Conservation (phyloP, 2,329 filamentous ascomycete genomes). For the Periconia sp. region DNA sequence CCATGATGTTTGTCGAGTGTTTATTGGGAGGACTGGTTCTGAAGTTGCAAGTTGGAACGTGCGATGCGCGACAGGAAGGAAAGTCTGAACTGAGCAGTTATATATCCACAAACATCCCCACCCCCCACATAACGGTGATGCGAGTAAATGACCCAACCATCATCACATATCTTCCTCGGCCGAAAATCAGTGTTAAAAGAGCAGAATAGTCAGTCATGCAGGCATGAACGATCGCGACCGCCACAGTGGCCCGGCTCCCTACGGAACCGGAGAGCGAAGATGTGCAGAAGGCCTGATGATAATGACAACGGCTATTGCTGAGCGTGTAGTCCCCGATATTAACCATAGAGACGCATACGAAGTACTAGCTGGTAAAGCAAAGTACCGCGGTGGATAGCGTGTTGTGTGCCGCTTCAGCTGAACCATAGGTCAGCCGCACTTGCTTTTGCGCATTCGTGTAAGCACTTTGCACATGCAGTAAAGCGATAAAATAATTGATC, state of each 20-base stretch:
- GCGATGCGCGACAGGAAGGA: neutral
- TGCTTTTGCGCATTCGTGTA: neutral
- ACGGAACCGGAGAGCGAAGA: too few species aligned
- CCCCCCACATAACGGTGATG: neutral
- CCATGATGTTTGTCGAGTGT: constrained; percentile 2
- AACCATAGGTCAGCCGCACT: neutral
- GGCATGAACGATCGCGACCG: too few species aligned
- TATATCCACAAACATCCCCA: neutral
- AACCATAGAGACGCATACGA: too few species aligned
- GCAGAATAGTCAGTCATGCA: too few species aligned
- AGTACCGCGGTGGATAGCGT: neutral
- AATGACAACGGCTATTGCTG: too few species aligned
- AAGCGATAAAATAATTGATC: neutral
- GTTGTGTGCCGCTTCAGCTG: neutral
- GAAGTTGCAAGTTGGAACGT: neutral
- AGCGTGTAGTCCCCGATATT: too few species aligned
- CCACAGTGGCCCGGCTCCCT: too few species aligned
- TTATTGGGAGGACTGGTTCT: neutral
- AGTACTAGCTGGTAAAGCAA: neutral
- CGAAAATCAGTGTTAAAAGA: too few species aligned
- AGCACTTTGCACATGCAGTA: neutral
- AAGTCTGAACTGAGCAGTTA: neutral
- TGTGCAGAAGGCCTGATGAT: too few species aligned
- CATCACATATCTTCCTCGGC: too few species aligned
- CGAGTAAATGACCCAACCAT: neutral